A percentile compares a stretch with the other conserved stretches of the same genome.
These are phyloP conservation scores for Phytophthora crassamura DNA, from an alignment of 352 stramenopile species.

Conservation along the genomic window DNA sequence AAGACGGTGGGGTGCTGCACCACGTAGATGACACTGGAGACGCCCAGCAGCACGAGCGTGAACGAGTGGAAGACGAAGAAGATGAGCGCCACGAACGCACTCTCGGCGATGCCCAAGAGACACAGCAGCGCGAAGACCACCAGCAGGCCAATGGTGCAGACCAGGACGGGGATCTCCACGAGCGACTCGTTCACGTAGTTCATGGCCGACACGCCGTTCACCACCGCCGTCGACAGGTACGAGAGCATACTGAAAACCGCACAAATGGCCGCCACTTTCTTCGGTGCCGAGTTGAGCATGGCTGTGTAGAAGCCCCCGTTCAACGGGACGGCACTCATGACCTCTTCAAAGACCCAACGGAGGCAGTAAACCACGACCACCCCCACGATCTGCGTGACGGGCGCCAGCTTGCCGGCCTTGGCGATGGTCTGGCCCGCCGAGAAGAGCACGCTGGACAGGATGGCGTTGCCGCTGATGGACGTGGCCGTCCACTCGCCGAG, in stretches of 20 bases:
- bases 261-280: conserved; percentile 84
- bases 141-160: conserved; percentile 56
- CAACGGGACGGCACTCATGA: conserved; percentile 88
- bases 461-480: conserved; percentile 92
- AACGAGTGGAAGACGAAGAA: conserved; percentile 86
- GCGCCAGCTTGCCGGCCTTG: conserved; percentile 81
- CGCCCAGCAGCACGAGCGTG: conserved; percentile 64
- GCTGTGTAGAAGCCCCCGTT: conserved; percentile 94
- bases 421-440: conserved; percentile 53
- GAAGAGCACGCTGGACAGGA: conserved; percentile 88
- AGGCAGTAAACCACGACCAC: conserved; percentile 66
- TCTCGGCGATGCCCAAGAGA: conserved; percentile 88
- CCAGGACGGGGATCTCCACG: conserved; percentile 57
- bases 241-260: conserved; percentile 87
- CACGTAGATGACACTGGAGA: conserved; percentile 63
- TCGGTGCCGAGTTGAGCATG: conserved; percentile 90
- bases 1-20: conserved; percentile 68
- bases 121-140: conserved; percentile 84
- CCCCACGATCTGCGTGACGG: conserved; percentile 81
- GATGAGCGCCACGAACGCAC: conserved; percentile 71
- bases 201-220: conserved; percentile 71
- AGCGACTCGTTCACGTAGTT: conserved; percentile 83
- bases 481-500: conserved; percentile 84
- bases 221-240: conserved; percentile 90
- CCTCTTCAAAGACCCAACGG: conserved; percentile 90